phyloP scores from a whole-genome alignment of 768 basidiomycete species.

The Psilocybe tampanensis region DNA sequence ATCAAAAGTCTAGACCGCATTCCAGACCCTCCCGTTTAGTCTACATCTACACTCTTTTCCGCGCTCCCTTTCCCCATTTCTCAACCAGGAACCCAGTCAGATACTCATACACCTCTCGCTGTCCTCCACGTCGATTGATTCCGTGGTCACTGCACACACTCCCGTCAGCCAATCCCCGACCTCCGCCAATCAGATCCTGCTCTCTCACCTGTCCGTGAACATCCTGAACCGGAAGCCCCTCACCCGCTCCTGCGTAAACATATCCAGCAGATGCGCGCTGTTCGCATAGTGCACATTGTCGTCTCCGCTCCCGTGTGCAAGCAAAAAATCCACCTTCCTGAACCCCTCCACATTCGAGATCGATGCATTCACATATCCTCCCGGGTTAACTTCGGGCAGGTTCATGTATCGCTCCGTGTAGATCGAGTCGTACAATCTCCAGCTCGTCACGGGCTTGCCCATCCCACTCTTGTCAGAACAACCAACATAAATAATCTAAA shows the following conservation, averaged over 20 bases:
- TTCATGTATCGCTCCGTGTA: slow-evolving; percentile 99
- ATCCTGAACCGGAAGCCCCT: slow-evolving; percentile 85
- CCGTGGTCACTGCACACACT: slow-evolving; percentile 66
- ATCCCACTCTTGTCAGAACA: too few species aligned
- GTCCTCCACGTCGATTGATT: slow-evolving; percentile 74
- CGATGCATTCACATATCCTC: slow-evolving; percentile 89
- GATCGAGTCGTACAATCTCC: slow-evolving; percentile 87
- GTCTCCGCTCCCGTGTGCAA: slow-evolving; percentile 93
- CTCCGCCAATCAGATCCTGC: background rate
- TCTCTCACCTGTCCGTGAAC: slow-evolving; percentile 90
- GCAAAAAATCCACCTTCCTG: slow-evolving; percentile 73
- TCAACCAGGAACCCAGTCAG: slow-evolving; percentile 84
- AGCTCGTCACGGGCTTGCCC: slow-evolving; percentile 92
- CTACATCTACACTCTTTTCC: slow-evolving; percentile 49
- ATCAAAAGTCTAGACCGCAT: slow-evolving; percentile 9
- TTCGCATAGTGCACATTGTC: slow-evolving; percentile 97
- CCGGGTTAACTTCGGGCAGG: slow-evolving; percentile 73
- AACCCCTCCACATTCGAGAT: slow-evolving; percentile 91
- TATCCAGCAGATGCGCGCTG: slow-evolving; percentile 88
- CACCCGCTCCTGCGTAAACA: slow-evolving; percentile 80
- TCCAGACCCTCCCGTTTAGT: background rate
- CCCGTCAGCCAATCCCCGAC: background rate
- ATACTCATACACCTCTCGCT: slow-evolving; percentile 85
- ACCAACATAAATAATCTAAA: background rate
- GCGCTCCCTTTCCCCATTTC: slow-evolving; percentile 90